Conservation (phyloP, 2,329 filamentous ascomycete genomes). For the Botrytis aclada region DNA sequence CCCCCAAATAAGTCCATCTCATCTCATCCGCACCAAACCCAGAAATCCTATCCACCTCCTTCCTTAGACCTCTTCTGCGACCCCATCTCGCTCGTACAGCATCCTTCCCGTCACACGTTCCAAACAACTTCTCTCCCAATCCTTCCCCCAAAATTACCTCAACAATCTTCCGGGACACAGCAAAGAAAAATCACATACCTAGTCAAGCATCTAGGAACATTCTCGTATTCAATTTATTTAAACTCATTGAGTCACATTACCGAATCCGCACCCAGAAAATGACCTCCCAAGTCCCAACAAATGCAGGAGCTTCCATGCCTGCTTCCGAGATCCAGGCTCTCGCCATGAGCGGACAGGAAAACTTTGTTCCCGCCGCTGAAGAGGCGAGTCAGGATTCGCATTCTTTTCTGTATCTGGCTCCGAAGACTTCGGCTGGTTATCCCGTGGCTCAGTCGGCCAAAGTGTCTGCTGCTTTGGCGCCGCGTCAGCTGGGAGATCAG, state of each 20-base stretch:
- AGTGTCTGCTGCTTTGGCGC: neutral
- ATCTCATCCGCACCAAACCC: slow-evolving; percentile 1
- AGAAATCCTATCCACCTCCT: neutral
- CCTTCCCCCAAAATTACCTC: neutral
- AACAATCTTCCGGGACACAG: neutral
- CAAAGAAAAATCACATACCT: neutral
- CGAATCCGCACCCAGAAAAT: slow-evolving; percentile 12
- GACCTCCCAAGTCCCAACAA: slow-evolving; percentile 12
- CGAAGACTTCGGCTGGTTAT: slow-evolving; percentile 32
- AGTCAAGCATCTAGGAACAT: neutral
- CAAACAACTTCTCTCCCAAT: neutral
- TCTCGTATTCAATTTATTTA: slow-evolving; percentile 14
- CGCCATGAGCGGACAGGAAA: slow-evolving; percentile 24
- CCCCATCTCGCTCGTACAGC: slow-evolving; percentile 5
- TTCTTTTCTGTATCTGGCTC: slow-evolving; percentile 35
- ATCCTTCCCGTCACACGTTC: slow-evolving; percentile 13
- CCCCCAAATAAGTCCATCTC: neutral
- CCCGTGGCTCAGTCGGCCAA: slow-evolving; percentile 19
- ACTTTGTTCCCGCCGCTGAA: slow-evolving; percentile 26
- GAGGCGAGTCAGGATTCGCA: slow-evolving; percentile 17
- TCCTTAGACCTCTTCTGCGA: slow-evolving; percentile 13
- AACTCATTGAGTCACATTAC: slow-evolving; percentile 15
- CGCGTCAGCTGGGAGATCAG: slow-evolving; percentile 22
- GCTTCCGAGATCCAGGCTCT: slow-evolving; percentile 18
- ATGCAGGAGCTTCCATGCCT: neutral